A percentile compares a stretch with the other conserved stretches of the same genome.
These are phyloP conservation scores for Russula sp. DNA, from an alignment of 768 basidiomycete genomes.

Conservation along the genomic window DNA sequence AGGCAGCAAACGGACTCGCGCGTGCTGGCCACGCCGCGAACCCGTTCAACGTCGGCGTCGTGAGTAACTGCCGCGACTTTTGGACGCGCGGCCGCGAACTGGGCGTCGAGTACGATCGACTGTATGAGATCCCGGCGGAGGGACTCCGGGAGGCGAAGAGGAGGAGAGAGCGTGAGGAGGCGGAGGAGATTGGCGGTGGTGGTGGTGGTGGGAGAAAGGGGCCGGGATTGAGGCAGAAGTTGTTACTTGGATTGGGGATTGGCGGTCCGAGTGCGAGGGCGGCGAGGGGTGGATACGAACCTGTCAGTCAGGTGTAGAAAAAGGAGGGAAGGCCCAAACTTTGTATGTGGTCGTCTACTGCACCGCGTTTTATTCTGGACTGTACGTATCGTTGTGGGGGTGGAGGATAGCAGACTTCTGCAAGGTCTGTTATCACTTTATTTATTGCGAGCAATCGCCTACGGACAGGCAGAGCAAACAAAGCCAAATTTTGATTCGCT, in stretches of 20 bases:
- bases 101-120: conserved; percentile 83
- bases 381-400: conserved; percentile 2
- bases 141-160: conserved; percentile 76
- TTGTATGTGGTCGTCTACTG: background rate
- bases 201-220: conserved; percentile 40
- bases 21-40: conserved; percentile 74
- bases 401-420: background rate
- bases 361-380: background rate
- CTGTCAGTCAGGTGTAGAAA: conserved; percentile 56
- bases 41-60: conserved; percentile 84
- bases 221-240: conserved; percentile 42
- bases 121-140: conserved; percentile 87
- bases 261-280: conserved; percentile 44
- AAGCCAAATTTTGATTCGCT: too few relatives aligned
- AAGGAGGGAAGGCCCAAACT: background rate
- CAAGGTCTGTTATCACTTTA: background rate
- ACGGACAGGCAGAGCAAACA: too few relatives aligned
- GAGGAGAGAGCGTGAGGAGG: conserved; percentile 55
- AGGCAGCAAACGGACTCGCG: conserved; percentile 82
- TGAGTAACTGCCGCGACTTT: conserved; percentile 87
- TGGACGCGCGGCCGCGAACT: conserved; percentile 85
- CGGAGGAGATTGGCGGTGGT: conserved; percentile 44
- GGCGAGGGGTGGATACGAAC: conserved; percentile 59
- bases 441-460: too few relatives aligned
- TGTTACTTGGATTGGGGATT: conserved; percentile 57